Base-by-base conservation (phyloP, 805 yeast genomes). In the Monosporozyma servazzii region DNA sequence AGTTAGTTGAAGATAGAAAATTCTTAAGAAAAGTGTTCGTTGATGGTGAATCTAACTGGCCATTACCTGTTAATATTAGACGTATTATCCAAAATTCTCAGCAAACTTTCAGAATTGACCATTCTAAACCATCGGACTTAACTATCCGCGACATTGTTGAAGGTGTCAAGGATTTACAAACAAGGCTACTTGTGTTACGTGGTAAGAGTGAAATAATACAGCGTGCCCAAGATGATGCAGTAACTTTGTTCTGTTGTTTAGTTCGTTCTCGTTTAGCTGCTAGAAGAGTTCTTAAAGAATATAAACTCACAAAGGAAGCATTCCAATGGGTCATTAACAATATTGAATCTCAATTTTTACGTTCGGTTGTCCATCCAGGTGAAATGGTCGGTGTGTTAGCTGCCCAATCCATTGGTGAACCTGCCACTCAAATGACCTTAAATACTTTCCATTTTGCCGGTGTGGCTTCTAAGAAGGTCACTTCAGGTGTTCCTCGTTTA, bases 301-400 rank as follows among this genome's bases (percentile, higher is more conserved):
- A 81, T 71, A 81, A 88, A 60, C 74, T 93, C 61, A 88, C 82
- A 61, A 81, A 80, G 61, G 81, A 80, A 54, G 93, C 99, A 0
- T 93, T 93, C 65, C 89, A 90, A 58, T 93, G 99, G 99, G 95
- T 88, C 46, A 58, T 89, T 54, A 97, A 96, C 66, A 96, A 91
- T 66, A 80, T 93, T 57, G 96, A 90, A 66, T 80, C 93, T 31
- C 96, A 90, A 69, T 93, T 91, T 74, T 88, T 88, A 58, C 86
- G 84, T 69, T 82, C 96, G 8, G 75, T 87, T 67, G 96, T 89
- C 45, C 91, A 90, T 56, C 96, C 98, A 3, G 97, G 97, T 77
- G 97, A 90, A 68, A 90, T 90, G 96, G 97, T 90, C 53, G 97
- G 97, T 75, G 95, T 90, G 49, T 79, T 90, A 64, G 97, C 97